Evolutionary conservation across 805 yeast genomes (phyloP), one percentile per base, ranked within the genome.

Genomic region (Spathaspora hagerdaliae): DNA sequence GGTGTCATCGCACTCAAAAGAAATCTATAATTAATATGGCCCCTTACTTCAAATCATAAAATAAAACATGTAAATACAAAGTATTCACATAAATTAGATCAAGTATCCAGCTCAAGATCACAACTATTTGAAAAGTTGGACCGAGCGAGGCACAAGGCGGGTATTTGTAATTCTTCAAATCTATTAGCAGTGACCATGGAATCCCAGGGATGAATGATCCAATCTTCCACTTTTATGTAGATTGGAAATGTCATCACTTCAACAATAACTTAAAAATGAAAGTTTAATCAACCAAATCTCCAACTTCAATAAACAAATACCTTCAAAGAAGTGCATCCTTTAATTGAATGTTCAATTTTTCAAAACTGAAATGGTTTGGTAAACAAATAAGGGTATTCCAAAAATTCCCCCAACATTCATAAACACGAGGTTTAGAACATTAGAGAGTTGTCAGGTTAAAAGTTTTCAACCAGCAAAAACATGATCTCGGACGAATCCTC

Each of bases 401-500:
- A 83, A 85, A 84, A 85, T 83, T 84, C 91, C 86, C 82, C 76
- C 56, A 70, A 65, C 65, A 65, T 61, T 61, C 64, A 57, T 67
- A 73, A 34, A 69, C 78, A 79, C 78, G 77, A 69, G 62, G 65
- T 56, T 54, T 43, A 48, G 46, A 58, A 53, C 61, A 60, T 53
- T 53, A 80, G 80, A 83, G 83, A 81, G 78, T 79, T 85, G 96
- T 91, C 92, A 81, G 91, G 94, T 86, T 46, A 85, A 83, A 82
- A 88, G 91, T 88, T 94, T 92, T 94, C 97, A 94, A 92, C 97
- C 96, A 92, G 99, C 99, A 92, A 92, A 92, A 88, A 94, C 98
- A 92, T 96, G 96, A 91, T 90, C 99, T 92, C 99, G 98, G 99
- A 94, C 97, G 96, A 91, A 90, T 94, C 99, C 98, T 92, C 99